Percentiles rank a stretch among this genome's conserved stretches.
phyloP scores from a whole-genome alignment of 2,329 filamentous ascomycete genomes.

The Lecanosticta acicola region DNA sequence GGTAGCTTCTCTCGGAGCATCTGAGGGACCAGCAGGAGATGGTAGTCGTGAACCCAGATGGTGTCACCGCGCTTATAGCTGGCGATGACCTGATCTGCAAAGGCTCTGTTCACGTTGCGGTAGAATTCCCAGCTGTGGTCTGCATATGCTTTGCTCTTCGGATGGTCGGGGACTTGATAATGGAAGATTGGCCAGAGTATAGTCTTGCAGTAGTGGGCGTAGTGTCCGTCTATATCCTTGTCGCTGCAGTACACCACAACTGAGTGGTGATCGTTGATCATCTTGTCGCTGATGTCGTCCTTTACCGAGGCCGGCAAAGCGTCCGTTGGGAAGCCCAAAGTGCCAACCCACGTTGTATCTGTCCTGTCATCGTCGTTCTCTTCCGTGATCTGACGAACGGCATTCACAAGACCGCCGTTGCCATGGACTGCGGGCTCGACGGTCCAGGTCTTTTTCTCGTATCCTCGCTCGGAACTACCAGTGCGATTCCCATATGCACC shows the following conservation, averaged over 20 bases:
- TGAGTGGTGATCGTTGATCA: conserved; percentile 71
- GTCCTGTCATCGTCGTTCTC: conserved; percentile 56
- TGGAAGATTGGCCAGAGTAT: conserved; percentile 98
- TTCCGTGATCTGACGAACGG: conserved; percentile 65
- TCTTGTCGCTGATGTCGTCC: conserved; percentile 72
- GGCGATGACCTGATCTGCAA: conserved; percentile 82
- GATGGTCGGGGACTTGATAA: conserved; percentile 95
- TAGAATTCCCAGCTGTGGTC: conserved; percentile 86
- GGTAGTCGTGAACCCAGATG: conserved; percentile 95
- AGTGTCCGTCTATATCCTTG: conserved; percentile 90
- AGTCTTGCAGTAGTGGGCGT: conserved; percentile 94
- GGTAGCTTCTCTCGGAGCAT: conserved; percentile 89
- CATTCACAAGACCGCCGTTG: conserved; percentile 87
- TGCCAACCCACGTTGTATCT: conserved; percentile 86
- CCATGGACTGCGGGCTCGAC: conserved; percentile 83
- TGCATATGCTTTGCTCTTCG: conserved; percentile 95
- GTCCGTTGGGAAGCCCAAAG: conserved; percentile 90
- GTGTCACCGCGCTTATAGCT: conserved; percentile 91
- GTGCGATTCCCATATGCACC: conserved; percentile 25
- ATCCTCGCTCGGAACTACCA: conserved; percentile 41
- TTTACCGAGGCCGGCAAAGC: conserved; percentile 70
- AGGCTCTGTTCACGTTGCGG: conserved; percentile 83
- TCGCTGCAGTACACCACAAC: conserved; percentile 81
- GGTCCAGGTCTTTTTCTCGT: conserved; percentile 74
- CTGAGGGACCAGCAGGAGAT: conserved; percentile 77